phyloP scores from a whole-genome alignment of 257 asterid species.

The Catharanthus roseus region DNA sequence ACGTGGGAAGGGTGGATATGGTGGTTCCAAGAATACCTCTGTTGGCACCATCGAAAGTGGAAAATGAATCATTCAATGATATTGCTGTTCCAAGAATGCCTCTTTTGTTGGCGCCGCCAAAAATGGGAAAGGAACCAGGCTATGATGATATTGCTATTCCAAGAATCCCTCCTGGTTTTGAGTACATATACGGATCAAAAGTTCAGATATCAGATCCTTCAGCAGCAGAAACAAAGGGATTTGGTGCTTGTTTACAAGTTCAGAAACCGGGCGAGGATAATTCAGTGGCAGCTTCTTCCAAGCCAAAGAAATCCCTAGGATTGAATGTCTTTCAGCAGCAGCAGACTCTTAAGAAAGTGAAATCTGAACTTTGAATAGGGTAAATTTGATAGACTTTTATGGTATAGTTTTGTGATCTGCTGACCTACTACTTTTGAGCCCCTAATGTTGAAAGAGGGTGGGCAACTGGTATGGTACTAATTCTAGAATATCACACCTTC shows the following conservation, averaged over 20 bases:
- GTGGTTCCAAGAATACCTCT: constrained; percentile 10
- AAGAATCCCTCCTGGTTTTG: constrained; percentile 44
- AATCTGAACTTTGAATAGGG: not conserved
- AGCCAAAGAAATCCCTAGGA: not conserved
- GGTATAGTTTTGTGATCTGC: too few relatives aligned
- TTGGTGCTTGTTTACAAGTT: not conserved
- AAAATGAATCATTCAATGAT: constrained; percentile 5
- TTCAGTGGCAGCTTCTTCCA: not conserved
- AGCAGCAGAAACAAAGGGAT: not conserved
- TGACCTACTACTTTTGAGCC: not conserved
- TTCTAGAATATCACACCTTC: not conserved
- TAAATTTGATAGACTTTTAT: not conserved
- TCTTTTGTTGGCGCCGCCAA: too few relatives aligned
- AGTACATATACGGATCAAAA: not conserved
- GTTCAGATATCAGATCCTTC: constrained; percentile 17
- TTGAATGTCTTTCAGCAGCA: not conserved
- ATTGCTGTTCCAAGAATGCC: too few relatives aligned
- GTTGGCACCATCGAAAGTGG: constrained; percentile 1
- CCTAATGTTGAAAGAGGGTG: not conserved
- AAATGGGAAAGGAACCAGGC: too few relatives aligned
- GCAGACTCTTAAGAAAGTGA: not conserved
- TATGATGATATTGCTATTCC: too few relatives aligned
- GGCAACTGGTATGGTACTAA: not conserved
- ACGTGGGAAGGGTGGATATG: constrained; percentile 37
- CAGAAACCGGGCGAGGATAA: not conserved